Base-by-base conservation (phyloP, 306 rosid species). In the Cucurbita maxima region DNA sequence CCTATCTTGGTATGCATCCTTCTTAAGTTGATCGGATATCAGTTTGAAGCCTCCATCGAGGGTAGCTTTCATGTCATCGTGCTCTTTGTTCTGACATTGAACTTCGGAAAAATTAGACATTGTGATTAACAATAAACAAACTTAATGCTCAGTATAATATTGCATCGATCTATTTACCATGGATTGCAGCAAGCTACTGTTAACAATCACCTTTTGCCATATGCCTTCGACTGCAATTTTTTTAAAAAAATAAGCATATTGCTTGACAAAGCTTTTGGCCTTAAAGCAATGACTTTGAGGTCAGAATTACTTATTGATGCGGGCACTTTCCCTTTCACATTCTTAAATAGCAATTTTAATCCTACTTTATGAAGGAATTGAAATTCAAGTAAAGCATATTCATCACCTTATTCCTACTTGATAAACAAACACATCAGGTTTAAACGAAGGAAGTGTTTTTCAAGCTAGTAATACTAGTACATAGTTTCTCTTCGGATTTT, bases 131-230 rank as follows among this genome's bases (percentile, higher is more conserved):
- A 48, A 50, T 44, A 75, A 61, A 57, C 36, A 43, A 78, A 56
- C 73, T 72, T 79, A 67, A 47, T 63, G 60, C 62, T 76, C 69
- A 67, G 64, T 47, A 68, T 73, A 62, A 19, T 47, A 58, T 67
- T 71, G 50, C 22, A 9, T 20, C 61, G 16, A 73, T 57, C 22
- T 10, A 34, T 89, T 25, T 91, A 95, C 99, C 96, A 84, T 69
- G 76, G 80, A 75, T 82, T 91, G 92, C 80, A 91, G 82, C 19
- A 79, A 81, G 84, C 77, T 81, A 75, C 87, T 95, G 61, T 84
- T 96, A 83, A 78, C 85, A 77, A 62, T 75, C 88, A 88, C 77
- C 83, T 87, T 95, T 83, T 95, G 96, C 79, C 86, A 87, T 43
- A 85, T 76, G 79, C 76, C 78, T 64, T 88, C 96, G 83, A 79